Conservation (phyloP, 2,329 filamentous ascomycete genomes). For the Raffaelea deltoideospora region DNA sequence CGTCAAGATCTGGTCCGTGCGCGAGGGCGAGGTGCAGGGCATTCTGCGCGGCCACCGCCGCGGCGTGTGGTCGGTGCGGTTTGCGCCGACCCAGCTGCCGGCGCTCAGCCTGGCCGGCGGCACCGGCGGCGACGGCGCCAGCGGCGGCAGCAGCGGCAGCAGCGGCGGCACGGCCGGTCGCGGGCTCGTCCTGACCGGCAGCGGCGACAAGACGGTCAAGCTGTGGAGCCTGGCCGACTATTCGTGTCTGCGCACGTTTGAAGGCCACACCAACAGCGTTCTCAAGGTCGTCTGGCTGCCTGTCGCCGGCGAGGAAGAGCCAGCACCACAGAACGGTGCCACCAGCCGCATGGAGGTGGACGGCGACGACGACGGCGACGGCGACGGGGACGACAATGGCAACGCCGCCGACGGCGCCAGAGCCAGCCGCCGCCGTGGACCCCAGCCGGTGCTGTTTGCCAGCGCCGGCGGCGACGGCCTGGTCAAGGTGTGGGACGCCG, state of each 20-base stretch:
- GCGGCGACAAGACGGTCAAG: slow-evolving; percentile 90
- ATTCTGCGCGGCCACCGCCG: slow-evolving; percentile 85
- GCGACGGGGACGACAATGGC: slow-evolving; percentile 22
- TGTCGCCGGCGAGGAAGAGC: no score
- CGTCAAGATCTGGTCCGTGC: slow-evolving; percentile 89
- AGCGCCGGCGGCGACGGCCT: slow-evolving; percentile 87
- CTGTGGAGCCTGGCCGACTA: slow-evolving; percentile 91
- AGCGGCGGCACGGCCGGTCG: slow-evolving; percentile 49
- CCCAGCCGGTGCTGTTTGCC: slow-evolving; percentile 50
- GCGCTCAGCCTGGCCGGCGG: slow-evolving; percentile 57
- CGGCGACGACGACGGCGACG: slow-evolving; percentile 18
- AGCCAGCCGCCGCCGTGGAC: background rate
- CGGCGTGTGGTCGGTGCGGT: slow-evolving; percentile 91
- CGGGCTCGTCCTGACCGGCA: slow-evolving; percentile 76
- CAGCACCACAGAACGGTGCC: no score
- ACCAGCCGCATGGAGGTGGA: no score
- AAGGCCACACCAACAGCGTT: slow-evolving; percentile 91
- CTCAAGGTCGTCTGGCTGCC: slow-evolving; percentile 84
- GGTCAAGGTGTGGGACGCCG: slow-evolving; percentile 91
- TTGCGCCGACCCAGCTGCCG: slow-evolving; percentile 67
- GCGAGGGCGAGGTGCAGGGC: slow-evolving; percentile 80
- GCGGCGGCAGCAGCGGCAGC: slow-evolving; percentile 23
- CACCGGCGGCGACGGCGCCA: slow-evolving; percentile 42
- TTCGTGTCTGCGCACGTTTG: slow-evolving; percentile 81
- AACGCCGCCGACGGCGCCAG: background rate